These are phyloP conservation scores for Phytophthora sp. DNA, from an alignment of 352 stramenopile genomes.

Conservation along the genomic window DNA sequence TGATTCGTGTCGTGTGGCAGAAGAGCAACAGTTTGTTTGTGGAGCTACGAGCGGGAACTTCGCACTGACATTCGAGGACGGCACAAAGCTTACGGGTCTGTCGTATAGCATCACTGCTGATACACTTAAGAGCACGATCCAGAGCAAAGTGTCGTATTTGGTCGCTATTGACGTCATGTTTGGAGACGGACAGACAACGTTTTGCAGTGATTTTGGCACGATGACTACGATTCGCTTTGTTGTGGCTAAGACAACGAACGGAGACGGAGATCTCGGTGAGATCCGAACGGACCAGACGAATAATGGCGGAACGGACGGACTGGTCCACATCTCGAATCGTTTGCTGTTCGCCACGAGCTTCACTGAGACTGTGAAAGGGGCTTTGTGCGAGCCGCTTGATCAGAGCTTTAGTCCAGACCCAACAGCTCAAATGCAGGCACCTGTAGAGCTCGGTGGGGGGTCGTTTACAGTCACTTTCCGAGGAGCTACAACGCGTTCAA, in stretches of 20 bases:
- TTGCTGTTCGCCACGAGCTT: conserved; percentile 60
- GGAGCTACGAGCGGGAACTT: conserved; percentile 73
- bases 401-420: conserved; percentile 52
- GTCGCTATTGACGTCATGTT: conserved; percentile 68
- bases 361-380: conserved; percentile 58
- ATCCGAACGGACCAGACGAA: conserved; percentile 64
- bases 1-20: conserved; percentile 68
- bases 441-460: conserved; percentile 52
- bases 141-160: conserved; percentile 58
- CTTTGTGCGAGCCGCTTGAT: conserved; percentile 57
- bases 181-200: conserved; percentile 33
- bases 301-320: conserved; percentile 55
- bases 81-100: conserved; percentile 47
- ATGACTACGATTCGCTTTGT: conserved; percentile 71
- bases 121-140: conserved; percentile 47
- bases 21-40: conserved; percentile 68
- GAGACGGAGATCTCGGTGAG: conserved; percentile 62
- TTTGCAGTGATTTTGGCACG: conserved; percentile 60
- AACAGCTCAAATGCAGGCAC: conserved; percentile 48
- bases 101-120: conserved; percentile 50
- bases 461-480: conserved; percentile 67
- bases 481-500: conserved; percentile 66
- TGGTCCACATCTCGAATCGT: conserved; percentile 68
- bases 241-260: conserved; percentile 49
- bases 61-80: conserved; percentile 70